Base-by-base conservation (phyloP, 2,329 filamentous ascomycete genomes). In the Hortaea sp. region DNA sequence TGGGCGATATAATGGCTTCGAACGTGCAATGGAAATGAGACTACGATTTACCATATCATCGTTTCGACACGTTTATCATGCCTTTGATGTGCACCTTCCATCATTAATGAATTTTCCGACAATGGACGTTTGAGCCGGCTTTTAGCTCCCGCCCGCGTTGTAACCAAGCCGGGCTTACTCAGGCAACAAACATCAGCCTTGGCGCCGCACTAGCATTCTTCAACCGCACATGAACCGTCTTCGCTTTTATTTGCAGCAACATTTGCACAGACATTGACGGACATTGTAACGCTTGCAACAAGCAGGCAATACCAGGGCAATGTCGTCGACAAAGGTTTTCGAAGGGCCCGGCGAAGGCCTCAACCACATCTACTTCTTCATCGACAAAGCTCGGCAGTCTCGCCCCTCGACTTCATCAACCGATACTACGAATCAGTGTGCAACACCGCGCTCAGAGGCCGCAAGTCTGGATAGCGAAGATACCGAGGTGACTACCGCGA, bases 1-100 rank as follows among this genome's bases (percentile, higher is more conserved):
- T 66, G 63, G 63, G 56, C 59, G 27, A 66, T 66, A 48, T 66
- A 52, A 59, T 38, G 13, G 31, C 28, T 7, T n/a, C n/a, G 9
- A n/a, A 35, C 32, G 32, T 9, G 32, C 32, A n/a, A 35, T n/a
- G n/a, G 9, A 35, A 35, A 35, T n/a, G 32, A 35, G n/a, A 35
- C n/a, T 20, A 20, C 20, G 20, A 20, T 20, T 20, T 20, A 20
- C 20, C 20, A 20, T 20, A 20, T 20, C 20, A 20, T 4, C 20
- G 20, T 20, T 20, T 20, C 20, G 20, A 20, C 20, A 20, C 20
- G 20, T 20, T 20, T 20, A 20, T 20, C 20, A 20, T 20, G 20
- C 20, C 20, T 20, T 20, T 20, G 20, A 20, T 20, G 20, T 20
- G 20, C 20, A 20, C 20, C 20, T 20, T 20, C 20, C 20, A 20